These are phyloP conservation scores for Anethum foeniculum DNA, from an alignment of 140 eudicot species.

Conservation along the genomic window DNA sequence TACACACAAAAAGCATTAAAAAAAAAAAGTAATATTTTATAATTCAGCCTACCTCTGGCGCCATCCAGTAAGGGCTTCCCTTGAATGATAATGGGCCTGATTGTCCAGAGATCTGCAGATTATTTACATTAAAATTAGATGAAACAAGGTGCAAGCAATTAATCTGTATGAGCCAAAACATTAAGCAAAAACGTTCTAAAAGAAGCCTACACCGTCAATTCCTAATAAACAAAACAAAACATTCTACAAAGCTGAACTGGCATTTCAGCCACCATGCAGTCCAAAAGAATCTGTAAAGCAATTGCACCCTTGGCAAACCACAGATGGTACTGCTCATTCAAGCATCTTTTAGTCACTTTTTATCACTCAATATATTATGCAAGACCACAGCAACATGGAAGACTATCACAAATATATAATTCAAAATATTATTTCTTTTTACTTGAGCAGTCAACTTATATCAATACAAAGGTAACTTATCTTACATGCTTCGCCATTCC, in stretches of 20 bases:
- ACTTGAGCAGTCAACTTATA: too few relatives aligned
- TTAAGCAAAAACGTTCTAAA: background rate
- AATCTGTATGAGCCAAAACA: background rate
- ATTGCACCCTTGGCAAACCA: too few relatives aligned
- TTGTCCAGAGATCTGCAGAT: constrained; percentile 64
- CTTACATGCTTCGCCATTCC: too few relatives aligned
- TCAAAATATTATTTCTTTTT: too few relatives aligned
- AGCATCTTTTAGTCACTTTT: too few relatives aligned
- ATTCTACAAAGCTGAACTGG: background rate
- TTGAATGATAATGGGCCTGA: constrained; percentile 49
- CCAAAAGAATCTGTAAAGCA: background rate
- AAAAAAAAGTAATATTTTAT: background rate
- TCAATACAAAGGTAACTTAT: too few relatives aligned
- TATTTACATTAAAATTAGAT: background rate
- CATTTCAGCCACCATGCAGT: background rate
- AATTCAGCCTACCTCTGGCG: constrained; percentile 36
- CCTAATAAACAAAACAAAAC: background rate
- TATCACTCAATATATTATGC: too few relatives aligned
- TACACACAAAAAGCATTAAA: background rate
- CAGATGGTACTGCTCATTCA: too few relatives aligned
- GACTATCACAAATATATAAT: too few relatives aligned
- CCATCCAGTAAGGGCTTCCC: constrained; percentile 46
- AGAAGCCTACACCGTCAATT: background rate
- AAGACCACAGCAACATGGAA: too few relatives aligned
- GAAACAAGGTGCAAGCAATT: background rate